Evolutionary conservation across 257 asterid genomes (phyloP), one percentile per base, ranked within the genome.

Genomic region (Nicotiana knightiana): DNA sequence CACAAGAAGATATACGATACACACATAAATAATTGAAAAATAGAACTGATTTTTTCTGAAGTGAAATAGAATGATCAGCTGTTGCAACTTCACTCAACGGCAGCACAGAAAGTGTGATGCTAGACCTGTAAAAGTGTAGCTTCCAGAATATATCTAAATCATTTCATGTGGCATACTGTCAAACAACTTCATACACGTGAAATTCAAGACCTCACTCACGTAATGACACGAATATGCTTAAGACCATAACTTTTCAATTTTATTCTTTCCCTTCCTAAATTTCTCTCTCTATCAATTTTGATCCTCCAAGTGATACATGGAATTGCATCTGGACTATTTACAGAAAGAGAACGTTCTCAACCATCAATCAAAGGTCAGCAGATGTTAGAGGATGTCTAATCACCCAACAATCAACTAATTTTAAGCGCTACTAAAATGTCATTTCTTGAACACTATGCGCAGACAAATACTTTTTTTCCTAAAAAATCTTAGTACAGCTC

Each of bases 101-200:
- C 7, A 32, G 71, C 21, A 65, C 51, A 30, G 10, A 64, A 26
- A 64, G 43, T 30, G 24, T 66, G 73, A 66, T 65, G 71, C 18
- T 12, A 11, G 66, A 28, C 35, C 58, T 9, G 77, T 68, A 68
- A 68, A 39, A 68, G 10, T 39, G 11, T 39, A 17, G 35, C 35
- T 1, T 68, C 58, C 77, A 68, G n/a, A 70, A 68, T 30, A n/a
- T 39, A n/a, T 2, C 48, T 67, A 28, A 67, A 39, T n/a, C 33
- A 21, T n/a, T 70, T 21, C 59, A 71, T 21, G 1, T 71, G 37
- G 61, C 79, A 46, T 71, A 71, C 39, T 71, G 18, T 71, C 61
- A 21, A 12, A 71, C 35, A 46, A 70, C 77, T 70, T 70, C 77
- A 70, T 70, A 70, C 58, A 70, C n/a, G 77, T 5, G 77, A 70